Conservation (phyloP, 306 rosid species). For the Carpinus viminea region DNA sequence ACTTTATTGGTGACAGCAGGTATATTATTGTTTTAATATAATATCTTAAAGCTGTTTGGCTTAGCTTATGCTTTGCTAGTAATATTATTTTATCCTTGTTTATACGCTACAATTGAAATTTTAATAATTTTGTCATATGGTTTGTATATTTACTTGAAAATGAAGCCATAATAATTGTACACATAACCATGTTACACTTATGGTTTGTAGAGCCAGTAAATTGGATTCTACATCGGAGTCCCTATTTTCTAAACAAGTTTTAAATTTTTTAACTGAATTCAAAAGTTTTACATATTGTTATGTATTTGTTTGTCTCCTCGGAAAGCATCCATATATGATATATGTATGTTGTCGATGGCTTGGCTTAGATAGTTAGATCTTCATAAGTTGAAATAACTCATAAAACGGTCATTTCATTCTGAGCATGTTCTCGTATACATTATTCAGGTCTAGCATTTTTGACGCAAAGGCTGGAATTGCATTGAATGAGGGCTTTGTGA, state of each 20-base stretch:
- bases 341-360: neutral
- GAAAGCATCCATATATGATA: neutral
- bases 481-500: slow-evolving; percentile 69
- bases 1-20: slow-evolving; percentile 93
- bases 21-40: slow-evolving; percentile 23
- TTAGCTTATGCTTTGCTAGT: neutral
- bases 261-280: too few species aligned
- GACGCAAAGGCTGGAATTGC: slow-evolving; percentile 99
- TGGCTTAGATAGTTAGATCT: neutral
- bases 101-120: neutral
- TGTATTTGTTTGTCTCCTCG: neutral
- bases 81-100: too few species aligned
- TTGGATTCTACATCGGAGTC: neutral
- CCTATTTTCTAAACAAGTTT: neutral
- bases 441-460: slow-evolving; percentile 89
- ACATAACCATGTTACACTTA: neutral
- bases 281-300: neutral
- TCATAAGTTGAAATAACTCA: too few species aligned
- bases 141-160: neutral
- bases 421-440: neutral
- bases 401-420: neutral
- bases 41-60: neutral
- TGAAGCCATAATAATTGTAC: neutral
- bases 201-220: neutral
- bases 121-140: neutral